Conservation (phyloP, 352 stramenopile genomes). For the Phytophthora foliorum region DNA sequence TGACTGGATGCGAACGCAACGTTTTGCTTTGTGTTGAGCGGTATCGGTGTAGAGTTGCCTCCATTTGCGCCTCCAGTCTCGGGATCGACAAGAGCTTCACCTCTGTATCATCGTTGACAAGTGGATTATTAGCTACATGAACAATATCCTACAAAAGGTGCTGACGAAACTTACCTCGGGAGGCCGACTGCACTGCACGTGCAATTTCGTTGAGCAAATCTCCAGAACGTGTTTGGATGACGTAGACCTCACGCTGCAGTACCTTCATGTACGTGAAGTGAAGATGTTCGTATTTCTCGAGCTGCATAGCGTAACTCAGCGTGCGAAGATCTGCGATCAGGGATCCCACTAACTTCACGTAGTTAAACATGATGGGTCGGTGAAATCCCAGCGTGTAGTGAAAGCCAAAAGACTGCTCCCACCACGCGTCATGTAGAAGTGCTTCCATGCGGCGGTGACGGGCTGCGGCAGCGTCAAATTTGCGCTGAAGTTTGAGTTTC, state of each 20-base stretch:
- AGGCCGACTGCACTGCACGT: slow-evolving; percentile 57
- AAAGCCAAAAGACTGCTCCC: slow-evolving; percentile 81
- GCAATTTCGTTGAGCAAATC: slow-evolving; percentile 79
- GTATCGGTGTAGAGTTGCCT: slow-evolving; percentile 70
- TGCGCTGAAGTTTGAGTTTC: slow-evolving; percentile 72
- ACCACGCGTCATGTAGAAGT: slow-evolving; percentile 81
- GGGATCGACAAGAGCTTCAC: slow-evolving; percentile 59
- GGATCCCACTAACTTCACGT: slow-evolving; percentile 70
- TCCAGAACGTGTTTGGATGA: slow-evolving; percentile 73
- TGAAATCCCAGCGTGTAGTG: slow-evolving; percentile 71
- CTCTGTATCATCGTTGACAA: slow-evolving; percentile 31
- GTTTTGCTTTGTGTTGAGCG: slow-evolving; percentile 68
- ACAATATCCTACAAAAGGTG: not conserved
- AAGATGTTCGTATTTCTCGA: slow-evolving; percentile 79
- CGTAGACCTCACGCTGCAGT: slow-evolving; percentile 82
- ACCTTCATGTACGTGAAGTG: slow-evolving; percentile 82
- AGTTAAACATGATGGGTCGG: slow-evolving; percentile 75
- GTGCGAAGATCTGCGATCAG: slow-evolving; percentile 73
- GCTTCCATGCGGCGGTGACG: slow-evolving; percentile 66
- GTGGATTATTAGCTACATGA: slow-evolving; percentile 1
- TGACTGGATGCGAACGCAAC: slow-evolving; percentile 57
- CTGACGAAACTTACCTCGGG: slow-evolving; percentile 38
- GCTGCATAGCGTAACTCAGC: slow-evolving; percentile 79
- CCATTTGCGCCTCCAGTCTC: slow-evolving; percentile 72
- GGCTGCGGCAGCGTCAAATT: slow-evolving; percentile 66